Conservation (phyloP, 2,329 filamentous ascomycete species). For the Sporothrix mexicana region DNA sequence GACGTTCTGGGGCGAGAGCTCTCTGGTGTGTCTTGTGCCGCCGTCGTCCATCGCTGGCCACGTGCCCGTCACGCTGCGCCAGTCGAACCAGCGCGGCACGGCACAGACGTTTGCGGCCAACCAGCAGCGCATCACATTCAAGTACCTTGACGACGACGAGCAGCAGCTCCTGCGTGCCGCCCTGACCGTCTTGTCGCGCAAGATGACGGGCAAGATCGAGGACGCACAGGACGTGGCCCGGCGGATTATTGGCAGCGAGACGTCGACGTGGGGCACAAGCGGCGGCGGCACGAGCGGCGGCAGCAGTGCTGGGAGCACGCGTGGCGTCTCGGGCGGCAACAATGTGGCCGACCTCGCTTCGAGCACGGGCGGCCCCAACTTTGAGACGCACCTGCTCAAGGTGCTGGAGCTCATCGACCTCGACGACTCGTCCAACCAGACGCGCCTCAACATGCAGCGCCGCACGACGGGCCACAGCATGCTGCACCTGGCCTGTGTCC, state of each 20-base stretch:
- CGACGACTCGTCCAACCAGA: constrained; percentile 71
- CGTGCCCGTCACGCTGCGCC: constrained; percentile 73
- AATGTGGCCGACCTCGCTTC: constrained; percentile 47
- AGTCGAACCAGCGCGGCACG: constrained; percentile 48
- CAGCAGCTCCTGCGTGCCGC: constrained; percentile 72
- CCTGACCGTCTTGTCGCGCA: constrained; percentile 62
- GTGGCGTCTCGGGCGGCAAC: constrained; percentile 42
- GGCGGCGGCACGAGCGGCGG: constrained; percentile 41
- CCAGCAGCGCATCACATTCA: constrained; percentile 62
- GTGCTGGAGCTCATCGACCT: constrained; percentile 80
- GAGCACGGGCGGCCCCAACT: constrained; percentile 50
- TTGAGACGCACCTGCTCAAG: constrained; percentile 72
- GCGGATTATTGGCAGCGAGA: constrained; percentile 60
- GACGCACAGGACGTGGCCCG: constrained; percentile 67
- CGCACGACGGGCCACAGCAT: constrained; percentile 75
- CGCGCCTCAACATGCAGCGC: constrained; percentile 68
- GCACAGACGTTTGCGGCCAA: constrained; percentile 46
- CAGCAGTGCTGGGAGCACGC: constrained; percentile 50
- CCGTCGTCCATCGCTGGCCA: constrained; percentile 70
- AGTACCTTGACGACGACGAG: constrained; percentile 74
- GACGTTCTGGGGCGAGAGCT: constrained; percentile 79
- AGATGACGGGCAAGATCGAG: constrained; percentile 67
- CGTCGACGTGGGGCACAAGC: constrained; percentile 53
- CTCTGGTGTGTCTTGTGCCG: constrained; percentile 79
- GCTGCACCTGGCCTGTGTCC: constrained; percentile 77